Evolutionary conservation across 2,329 filamentous ascomycete genomes (phyloP).

Genomic region (Parafenestella ontariensis): DNA sequence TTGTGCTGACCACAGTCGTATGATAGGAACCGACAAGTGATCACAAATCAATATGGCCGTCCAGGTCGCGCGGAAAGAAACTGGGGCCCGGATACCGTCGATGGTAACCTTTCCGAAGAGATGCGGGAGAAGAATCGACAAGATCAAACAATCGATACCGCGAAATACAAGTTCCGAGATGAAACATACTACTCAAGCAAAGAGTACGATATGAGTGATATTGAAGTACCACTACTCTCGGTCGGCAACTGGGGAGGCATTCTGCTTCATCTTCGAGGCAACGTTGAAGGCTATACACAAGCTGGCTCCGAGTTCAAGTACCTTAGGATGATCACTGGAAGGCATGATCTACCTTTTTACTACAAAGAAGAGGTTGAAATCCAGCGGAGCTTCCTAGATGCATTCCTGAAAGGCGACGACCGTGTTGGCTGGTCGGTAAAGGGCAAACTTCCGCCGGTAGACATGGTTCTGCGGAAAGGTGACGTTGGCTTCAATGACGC

Average conservation of each 20-base stretch:
- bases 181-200: constrained; percentile 69
- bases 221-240: constrained; percentile 70
- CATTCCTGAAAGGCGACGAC: constrained; percentile 74
- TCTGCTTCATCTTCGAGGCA: constrained; percentile 71
- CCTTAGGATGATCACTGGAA: constrained; percentile 71
- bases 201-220: constrained; percentile 70
- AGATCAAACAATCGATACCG: constrained; percentile 43
- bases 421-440: constrained; percentile 64
- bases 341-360: constrained; percentile 77
- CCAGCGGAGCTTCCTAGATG: constrained; percentile 72
- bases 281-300: constrained; percentile 69
- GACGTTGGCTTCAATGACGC: constrained; percentile 72
- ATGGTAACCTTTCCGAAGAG: constrained; percentile 64
- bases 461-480: constrained; percentile 68
- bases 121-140: constrained; percentile 58
- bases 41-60: constrained; percentile 72
- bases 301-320: constrained; percentile 73
- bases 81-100: constrained; percentile 64
- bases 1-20: not conserved
- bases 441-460: constrained; percentile 67
- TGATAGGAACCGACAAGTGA: constrained; percentile 67
- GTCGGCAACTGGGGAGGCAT: constrained; percentile 78
- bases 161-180: constrained; percentile 64
- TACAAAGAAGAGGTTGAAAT: constrained; percentile 72
- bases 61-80: constrained; percentile 58